These are phyloP conservation scores for Medakamo hakoo DNA, from an alignment of 139 green algal genomes.

Conservation along the genomic window DNA sequence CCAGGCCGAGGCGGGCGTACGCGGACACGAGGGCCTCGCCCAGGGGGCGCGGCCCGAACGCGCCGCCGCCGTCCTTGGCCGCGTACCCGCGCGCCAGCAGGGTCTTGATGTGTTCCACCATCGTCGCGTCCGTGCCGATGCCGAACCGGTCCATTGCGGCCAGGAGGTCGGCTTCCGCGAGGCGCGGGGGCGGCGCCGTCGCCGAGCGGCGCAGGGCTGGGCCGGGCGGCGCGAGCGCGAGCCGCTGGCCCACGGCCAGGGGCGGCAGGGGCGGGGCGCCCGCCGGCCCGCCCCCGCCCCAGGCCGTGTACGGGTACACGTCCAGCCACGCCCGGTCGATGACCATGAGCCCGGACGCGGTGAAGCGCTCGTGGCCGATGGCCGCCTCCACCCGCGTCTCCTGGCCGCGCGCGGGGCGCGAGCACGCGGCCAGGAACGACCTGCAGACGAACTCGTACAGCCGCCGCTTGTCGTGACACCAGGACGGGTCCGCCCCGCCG, in stretches of 20 bases:
- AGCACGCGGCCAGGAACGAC: conserved; percentile 87
- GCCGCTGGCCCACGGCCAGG: conserved; percentile 47
- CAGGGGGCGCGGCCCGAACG: conserved; percentile 61
- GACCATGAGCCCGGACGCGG: conserved; percentile 74
- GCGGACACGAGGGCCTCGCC: conserved; percentile 67
- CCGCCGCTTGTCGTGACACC: conserved; percentile 44
- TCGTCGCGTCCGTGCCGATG: conserved; percentile 95
- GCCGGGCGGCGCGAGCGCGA: conserved; percentile 58
- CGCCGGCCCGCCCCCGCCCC: too few relatives aligned
- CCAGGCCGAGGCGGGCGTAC: conserved; percentile 68
- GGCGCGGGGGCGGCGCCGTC: conserved; percentile 63
- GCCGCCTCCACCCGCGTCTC: conserved; percentile 65
- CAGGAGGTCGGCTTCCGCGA: conserved; percentile 85
- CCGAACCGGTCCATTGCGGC: conserved; percentile 79
- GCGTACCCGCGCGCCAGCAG: conserved; percentile 52
- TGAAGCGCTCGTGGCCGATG: conserved; percentile 30
- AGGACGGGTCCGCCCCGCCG: conserved; percentile 17
- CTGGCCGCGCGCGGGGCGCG: conserved; percentile 64
- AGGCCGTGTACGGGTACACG: conserved; percentile 76
- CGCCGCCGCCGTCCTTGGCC: conserved; percentile 40
- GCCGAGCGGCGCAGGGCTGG: conserved; percentile 39
- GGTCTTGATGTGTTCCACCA: conserved; percentile 67
- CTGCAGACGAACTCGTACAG: conserved; percentile 93
- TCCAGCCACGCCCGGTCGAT: conserved; percentile 87
- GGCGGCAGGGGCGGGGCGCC: conserved; percentile 47